phyloP scores from a whole-genome alignment of 371 early-diverging fungal genomes.

The Cokeromyces recurvatus region DNA sequence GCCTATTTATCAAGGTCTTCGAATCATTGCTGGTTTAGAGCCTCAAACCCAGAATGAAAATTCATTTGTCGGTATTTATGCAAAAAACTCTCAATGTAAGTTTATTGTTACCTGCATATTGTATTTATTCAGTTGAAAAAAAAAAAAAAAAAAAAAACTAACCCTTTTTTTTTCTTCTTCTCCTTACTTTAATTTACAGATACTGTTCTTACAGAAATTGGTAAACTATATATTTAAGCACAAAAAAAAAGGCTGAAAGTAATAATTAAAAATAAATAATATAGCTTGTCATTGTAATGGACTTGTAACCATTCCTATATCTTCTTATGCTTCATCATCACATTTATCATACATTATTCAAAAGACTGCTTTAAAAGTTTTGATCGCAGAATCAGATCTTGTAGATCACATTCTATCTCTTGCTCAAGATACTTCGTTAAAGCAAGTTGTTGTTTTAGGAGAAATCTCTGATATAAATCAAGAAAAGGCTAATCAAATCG shows the following conservation, averaged over 20 bases:
- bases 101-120: background rate
- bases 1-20: slow-evolving; percentile 23
- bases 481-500: no score
- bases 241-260: no score
- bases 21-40: slow-evolving; percentile 25
- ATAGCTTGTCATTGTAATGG: slow-evolving; percentile 37
- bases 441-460: slow-evolving; percentile 26
- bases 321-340: slow-evolving; percentile 22
- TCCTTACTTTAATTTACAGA: no score
- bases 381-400: slow-evolving; percentile 22
- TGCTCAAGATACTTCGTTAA: no score
- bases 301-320: slow-evolving; percentile 43
- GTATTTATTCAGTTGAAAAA: slow-evolving; percentile 16
- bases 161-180: background rate
- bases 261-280: no score
- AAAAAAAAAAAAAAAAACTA: no score
- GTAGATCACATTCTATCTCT: slow-evolving; percentile 23
- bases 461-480: no score
- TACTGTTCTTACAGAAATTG: slow-evolving; percentile 33
- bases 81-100: slow-evolving; percentile 44
- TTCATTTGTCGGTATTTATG: slow-evolving; percentile 51
- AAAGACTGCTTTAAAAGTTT: slow-evolving; percentile 21
- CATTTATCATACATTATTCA: slow-evolving; percentile 26
- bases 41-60: slow-evolving; percentile 39
- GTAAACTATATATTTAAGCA: slow-evolving; percentile 11